phyloP scores from a whole-genome alignment of 1,139 yeast species.

The Yamadazyma triangularis region DNA sequence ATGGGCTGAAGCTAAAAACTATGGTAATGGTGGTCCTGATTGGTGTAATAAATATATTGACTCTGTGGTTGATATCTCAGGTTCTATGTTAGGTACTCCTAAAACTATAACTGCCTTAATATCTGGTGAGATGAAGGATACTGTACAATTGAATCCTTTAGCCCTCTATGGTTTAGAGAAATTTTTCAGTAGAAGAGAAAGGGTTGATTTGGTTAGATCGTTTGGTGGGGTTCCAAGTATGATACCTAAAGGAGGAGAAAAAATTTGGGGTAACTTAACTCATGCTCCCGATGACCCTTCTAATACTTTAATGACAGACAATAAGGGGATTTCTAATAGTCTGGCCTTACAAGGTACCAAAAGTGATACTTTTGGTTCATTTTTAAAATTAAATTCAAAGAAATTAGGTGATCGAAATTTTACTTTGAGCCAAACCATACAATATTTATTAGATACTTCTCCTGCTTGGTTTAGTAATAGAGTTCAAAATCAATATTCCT shows the following conservation, averaged over 20 bases:
- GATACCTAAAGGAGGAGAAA: constrained; percentile 93
- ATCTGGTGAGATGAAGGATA: constrained; percentile 97
- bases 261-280: constrained; percentile 75
- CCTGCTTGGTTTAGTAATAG: constrained; percentile 75
- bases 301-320: constrained; percentile 23
- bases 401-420: constrained; percentile 37
- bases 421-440: constrained; percentile 64
- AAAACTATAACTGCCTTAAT: constrained; percentile 86
- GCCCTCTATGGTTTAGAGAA: constrained; percentile 94
- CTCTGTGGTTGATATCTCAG: constrained; percentile 81
- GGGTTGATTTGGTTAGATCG: constrained; percentile 77
- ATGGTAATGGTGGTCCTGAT: constrained; percentile 80
- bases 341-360: constrained; percentile 18
- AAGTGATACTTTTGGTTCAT: constrained; percentile 63
- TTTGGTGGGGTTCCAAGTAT: constrained; percentile 95
- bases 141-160: constrained; percentile 85
- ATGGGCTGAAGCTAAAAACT: constrained; percentile 86
- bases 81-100: constrained; percentile 88
- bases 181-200: constrained; percentile 84
- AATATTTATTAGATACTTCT: constrained; percentile 56
- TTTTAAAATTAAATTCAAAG: constrained; percentile 57
- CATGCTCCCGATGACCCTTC: constrained; percentile 60
- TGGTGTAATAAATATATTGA: constrained; percentile 89
- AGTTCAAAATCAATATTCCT: constrained; percentile 67
- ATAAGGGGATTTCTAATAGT: constrained; percentile 16